Evolutionary conservation across 148 eudicot genomes (phyloP), one percentile per base, ranked within the genome.

Genomic region (Nepenthes mirabilis): DNA sequence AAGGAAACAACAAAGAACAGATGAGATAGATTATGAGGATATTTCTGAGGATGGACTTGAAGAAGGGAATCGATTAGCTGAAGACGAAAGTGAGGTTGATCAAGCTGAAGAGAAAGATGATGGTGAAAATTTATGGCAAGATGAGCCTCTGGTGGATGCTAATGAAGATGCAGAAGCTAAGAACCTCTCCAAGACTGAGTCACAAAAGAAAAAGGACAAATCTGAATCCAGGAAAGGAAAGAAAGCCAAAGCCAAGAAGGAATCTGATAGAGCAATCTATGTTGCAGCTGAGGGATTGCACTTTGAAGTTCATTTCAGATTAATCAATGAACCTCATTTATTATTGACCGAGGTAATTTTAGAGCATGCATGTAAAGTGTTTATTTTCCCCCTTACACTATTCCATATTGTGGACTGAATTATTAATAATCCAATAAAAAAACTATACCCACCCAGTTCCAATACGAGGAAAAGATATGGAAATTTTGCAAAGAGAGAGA

Each of bases 1-100:
- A 71, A 69, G 79, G 37, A 86, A 84, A 66, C 73, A 65, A 36
- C 94, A 83, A 70, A 60, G 72, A 32, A 71, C 83, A 14, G 97
- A 94, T 77, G 95, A 90, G 75, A 68, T 80, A 69, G 95, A 94
- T 65, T 89, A 94, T 65, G 97, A 83, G 62, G 95, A 86, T 56
- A 73, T 58, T 56, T 58, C 75, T 43, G 89, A 80, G 36, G 82
- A 69, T 36, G 88, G 73, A 33, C 37, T 34, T 13, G 60, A 58
- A 71, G 81, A 71, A 56, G 80, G 43, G 50, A 74, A 73, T 14
- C 35, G 68, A 35, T 51, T 51, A 5, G 70, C 58, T 57, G 85
- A 70, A 55, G 34, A 50, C 52, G 73, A 55, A 32, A 70, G 63
- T 57, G 86, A 80, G 50, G 63, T 36, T 43, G 84, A 82, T 53